These are phyloP conservation scores for Agapanthus africanus DNA, from an alignment of 106 monocot genomes.

Conservation along the genomic window DNA sequence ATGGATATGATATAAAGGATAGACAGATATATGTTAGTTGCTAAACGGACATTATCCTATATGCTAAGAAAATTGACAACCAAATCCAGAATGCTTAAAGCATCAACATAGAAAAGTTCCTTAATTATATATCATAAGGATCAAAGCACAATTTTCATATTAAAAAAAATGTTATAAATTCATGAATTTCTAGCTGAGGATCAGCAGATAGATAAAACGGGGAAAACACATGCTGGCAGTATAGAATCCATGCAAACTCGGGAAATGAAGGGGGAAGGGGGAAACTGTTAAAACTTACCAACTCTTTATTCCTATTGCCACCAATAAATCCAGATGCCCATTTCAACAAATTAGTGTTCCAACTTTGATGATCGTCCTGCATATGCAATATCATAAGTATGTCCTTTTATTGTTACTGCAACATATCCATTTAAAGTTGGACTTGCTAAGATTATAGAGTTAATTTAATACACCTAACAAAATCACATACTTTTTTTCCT, in stretches of 20 bases:
- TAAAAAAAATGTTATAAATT: too few relatives aligned
- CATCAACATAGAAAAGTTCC: neutral
- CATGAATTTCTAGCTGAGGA: neutral
- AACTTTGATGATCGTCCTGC: constrained; percentile 56
- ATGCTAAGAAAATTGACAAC: neutral
- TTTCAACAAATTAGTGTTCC: constrained; percentile 85
- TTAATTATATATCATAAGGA: neutral
- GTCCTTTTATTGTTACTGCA: neutral
- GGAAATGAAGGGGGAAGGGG: too few relatives aligned
- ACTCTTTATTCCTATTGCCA: constrained; percentile 45
- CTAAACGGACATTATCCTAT: neutral
- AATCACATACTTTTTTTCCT: constrained; percentile 34
- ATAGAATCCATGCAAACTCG: constrained; percentile 6
- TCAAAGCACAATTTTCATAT: too few relatives aligned
- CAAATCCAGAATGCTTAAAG: neutral
- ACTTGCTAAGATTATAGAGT: neutral
- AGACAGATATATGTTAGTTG: too few relatives aligned
- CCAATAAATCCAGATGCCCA: constrained; percentile 92
- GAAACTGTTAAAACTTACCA: constrained; percentile 24
- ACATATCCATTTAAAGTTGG: neutral
- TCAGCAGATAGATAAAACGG: neutral
- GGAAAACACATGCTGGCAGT: neutral
- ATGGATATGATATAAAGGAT: too few relatives aligned
- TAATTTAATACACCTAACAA: neutral
- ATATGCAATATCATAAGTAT: constrained; percentile 13